These are phyloP conservation scores for Aquilaria malaccensis DNA, from an alignment of 345 rosid genomes.

Conservation along the genomic window DNA sequence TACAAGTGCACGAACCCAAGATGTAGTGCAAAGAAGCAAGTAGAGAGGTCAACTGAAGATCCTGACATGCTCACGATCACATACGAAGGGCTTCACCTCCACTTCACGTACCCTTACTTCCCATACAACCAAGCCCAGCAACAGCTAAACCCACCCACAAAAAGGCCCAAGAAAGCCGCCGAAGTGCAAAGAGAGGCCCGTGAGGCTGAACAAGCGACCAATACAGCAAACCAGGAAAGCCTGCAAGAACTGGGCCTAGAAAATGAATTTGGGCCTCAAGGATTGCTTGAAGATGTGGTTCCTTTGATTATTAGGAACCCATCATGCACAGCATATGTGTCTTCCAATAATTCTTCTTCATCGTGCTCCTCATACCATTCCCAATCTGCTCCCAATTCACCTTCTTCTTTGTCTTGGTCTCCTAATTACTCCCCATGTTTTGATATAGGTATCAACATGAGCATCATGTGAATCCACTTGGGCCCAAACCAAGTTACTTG, in stretches of 20 bases:
- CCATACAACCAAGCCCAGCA: constrained; percentile 17
- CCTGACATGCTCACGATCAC: constrained; percentile 63
- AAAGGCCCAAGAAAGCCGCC: constrained; percentile 31
- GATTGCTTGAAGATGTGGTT: constrained; percentile 74
- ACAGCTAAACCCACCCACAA: constrained; percentile 22
- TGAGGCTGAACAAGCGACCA: constrained; percentile 1
- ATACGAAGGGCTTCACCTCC: constrained; percentile 81
- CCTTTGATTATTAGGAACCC: constrained; percentile 51
- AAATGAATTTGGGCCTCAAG: constrained; percentile 23
- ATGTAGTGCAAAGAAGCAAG: constrained; percentile 82
- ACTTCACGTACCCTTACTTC: constrained; percentile 51
- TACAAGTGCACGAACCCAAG: constrained; percentile 81
- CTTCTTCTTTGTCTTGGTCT: constrained; percentile 41
- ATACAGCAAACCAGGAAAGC: background rate
- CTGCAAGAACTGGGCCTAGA: constrained; percentile 5
- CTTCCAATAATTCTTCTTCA: constrained; percentile 20
- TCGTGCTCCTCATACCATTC: constrained; percentile 32
- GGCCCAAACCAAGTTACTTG: too few relatives aligned
- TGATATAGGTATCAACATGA: constrained; percentile 15
- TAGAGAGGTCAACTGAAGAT: constrained; percentile 63
- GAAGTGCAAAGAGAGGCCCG: constrained; percentile 14
- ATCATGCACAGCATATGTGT: background rate
- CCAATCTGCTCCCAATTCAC: constrained; percentile 41
- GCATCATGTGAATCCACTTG: constrained; percentile 1
- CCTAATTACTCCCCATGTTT: constrained; percentile 18